Evolutionary conservation across 2,329 filamentous ascomycete genomes (phyloP), one percentile per base, ranked within the genome.

Genomic region (Parascedosporium putredinis): DNA sequence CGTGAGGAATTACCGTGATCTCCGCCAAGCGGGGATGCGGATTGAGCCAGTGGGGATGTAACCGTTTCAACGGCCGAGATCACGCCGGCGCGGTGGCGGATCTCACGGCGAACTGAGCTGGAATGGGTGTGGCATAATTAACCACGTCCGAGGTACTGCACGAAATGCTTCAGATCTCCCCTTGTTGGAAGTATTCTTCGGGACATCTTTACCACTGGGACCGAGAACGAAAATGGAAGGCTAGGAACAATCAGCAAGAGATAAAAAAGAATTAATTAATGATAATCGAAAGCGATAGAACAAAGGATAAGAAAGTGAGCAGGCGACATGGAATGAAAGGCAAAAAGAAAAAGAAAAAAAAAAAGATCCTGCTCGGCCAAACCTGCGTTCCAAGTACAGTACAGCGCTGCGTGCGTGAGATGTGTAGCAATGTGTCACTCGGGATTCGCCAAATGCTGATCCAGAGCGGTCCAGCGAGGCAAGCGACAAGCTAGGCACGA

Each of bases 41-140:
- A 22, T 42, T 16, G 16, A 22, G 16, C 38, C 16, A 16, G 16
- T 16, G 38, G n/a, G 38, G 16, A 42, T 42, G 38, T 42, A 42
- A 42, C 38, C 16, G 38, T 42, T 42, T 42, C 38, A n/a, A 42
- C 38, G 38, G 38, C 38, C 38, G 38, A 42, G 38, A 42, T 42
- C 38, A 42, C 38, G 38, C 38, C 38, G 38, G 38, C 10, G 38
- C 23, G 20, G 18, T 22, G 38, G 36, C 12, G 27, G 27, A 31
- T 31, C 27, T 31, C 27, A 31, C 12, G 7, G 27, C 12, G 27
- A n/a, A 18, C 33, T 14, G 33, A 18, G 20, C 20, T 16, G 38
- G 20, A 7, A 16, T 20, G n/a, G n/a, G n/a, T n/a, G 38, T 42
- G 38, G 38, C 38, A 42, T 42, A 42, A 42, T 42, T 20, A 10